phyloP scores from a whole-genome alignment of 163 green algal genomes.

The Volvox carteri region DNA sequence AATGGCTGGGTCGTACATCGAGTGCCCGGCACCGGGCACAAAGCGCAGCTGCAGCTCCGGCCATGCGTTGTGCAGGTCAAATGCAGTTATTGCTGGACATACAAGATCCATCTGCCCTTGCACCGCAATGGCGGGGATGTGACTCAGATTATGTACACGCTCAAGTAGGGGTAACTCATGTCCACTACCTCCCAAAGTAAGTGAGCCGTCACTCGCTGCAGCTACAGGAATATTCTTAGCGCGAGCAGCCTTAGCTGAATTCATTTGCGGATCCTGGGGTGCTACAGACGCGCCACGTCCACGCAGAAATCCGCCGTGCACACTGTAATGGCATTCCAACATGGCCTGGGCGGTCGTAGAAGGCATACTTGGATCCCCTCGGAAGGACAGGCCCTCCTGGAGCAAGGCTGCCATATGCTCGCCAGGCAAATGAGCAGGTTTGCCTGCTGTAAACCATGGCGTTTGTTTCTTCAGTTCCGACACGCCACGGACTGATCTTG shows the following conservation, averaged over 20 bases:
- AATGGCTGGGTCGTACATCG: constrained; percentile 77
- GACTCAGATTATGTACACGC: neutral
- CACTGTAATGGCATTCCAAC: constrained; percentile 73
- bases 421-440: no score
- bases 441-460: no score
- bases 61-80: constrained; percentile 73
- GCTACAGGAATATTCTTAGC: no score
- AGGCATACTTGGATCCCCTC: constrained; percentile 35
- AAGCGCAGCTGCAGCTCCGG: constrained; percentile 76
- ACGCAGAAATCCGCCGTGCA: constrained; percentile 71
- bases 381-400: neutral
- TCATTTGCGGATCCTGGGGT: no score
- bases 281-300: no score
- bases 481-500: no score
- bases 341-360: constrained; percentile 55
- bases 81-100: constrained; percentile 70
- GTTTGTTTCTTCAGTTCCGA: no score
- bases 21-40: constrained; percentile 71
- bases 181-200: no score
- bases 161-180: neutral
- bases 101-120: constrained; percentile 74
- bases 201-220: no score
- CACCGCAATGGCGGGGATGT: constrained; percentile 67
- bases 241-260: no score
- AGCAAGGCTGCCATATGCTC: neutral